Base-by-base conservation (phyloP, 2,329 filamentous ascomycete species). In the Epichloe bromicola region DNA sequence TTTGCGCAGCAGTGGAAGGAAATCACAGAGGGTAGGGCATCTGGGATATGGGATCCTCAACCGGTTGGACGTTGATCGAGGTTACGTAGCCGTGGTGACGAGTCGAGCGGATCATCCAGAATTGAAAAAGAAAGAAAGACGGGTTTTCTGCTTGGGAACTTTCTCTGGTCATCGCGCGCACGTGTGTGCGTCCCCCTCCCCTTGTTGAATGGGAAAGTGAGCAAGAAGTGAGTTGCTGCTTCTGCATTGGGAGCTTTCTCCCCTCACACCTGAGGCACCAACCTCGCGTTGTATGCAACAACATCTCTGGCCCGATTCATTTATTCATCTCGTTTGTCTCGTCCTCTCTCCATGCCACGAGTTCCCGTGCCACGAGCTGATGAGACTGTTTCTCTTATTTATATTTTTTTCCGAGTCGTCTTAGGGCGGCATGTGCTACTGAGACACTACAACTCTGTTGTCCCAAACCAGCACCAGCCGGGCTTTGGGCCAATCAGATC, bases 1-100 rank as follows among this genome's bases (percentile, higher is more conserved):
- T 90, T 93, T 69, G 80, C 86, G 54, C 75, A 76, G 57, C 78
- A 83, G 62, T 91, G 86, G 87, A 82, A 80, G 61, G 75, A 83
- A 54, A 72, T 80, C 44, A 73, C 70, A 0, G 68, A 70, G 43
- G 67, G 69, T 5, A 60, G 66, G 48, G 70, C 64, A 2, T 64
- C 65, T 36, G 65, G 65, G 5, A 67, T 72, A 33, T 72, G 69
- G 67, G 63, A 68, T 50, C 60, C 65, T 52, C 59, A 62, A 20
- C 52, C 53, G 12, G 53, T n/a, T 30, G 26, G 44, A 41, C 49
- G 45, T 17, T 44, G 17, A 49, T 30, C 26, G 10, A 30, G 26
- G 26, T 30, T 30, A 30, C 26, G 26, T 45, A 45, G 39, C 23
- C 33, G 26, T 20, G 5, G 38, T 42, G 30, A 7, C 40, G 46